These are phyloP conservation scores for Beauveria bassiana DNA, from an alignment of 2,329 filamentous ascomycete genomes.

Conservation along the genomic window DNA sequence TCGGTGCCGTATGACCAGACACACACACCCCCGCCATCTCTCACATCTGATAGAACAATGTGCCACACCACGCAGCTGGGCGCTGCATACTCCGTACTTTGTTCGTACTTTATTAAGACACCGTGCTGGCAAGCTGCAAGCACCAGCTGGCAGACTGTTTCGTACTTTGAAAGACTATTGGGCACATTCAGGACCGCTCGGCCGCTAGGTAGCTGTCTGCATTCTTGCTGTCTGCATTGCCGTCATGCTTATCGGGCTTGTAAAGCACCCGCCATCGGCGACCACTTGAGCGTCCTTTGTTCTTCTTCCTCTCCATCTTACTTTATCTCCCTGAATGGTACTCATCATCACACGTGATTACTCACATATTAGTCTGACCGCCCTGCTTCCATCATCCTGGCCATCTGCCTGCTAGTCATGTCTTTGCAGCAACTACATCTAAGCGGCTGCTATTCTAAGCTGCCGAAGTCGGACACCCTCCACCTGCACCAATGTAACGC, in stretches of 20 bases:
- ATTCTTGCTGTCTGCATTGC: background rate
- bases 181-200: background rate
- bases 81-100: background rate
- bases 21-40: background rate
- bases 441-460: background rate
- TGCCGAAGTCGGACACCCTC: constrained; percentile 1
- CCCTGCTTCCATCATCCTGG: background rate
- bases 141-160: background rate
- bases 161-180: background rate
- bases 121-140: background rate
- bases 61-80: background rate
- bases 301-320: too few relatives aligned
- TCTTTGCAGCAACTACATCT: background rate
- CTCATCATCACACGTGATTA: background rate
- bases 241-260: background rate
- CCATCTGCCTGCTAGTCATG: background rate
- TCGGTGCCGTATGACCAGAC: background rate
- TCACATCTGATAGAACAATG: background rate
- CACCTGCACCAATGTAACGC: background rate
- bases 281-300: too few relatives aligned
- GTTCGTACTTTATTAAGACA: background rate
- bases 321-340: too few relatives aligned
- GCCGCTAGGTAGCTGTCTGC: background rate
- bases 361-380: background rate
- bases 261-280: background rate